Percentiles rank a stretch among this genome's conserved stretches.
Evolutionary conservation across 1,284 basidiomycete genomes (phyloP).

Genomic region (Ustilago trichophora): DNA sequence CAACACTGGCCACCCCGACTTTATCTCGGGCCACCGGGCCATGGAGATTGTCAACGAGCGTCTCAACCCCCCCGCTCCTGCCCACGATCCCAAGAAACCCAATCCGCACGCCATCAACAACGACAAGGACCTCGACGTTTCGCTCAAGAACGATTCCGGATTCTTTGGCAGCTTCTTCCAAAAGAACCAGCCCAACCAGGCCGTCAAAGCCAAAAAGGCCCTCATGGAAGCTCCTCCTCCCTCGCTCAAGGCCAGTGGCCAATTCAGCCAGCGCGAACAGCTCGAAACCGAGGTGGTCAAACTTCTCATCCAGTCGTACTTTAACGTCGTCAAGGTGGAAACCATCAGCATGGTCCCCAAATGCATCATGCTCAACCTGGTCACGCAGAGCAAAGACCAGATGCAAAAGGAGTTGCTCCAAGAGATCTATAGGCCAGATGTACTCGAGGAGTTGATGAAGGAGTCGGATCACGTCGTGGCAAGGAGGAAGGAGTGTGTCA

Average conservation of each 20-base stretch:
- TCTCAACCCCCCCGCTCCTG: constrained; percentile 72
- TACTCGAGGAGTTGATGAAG: constrained; percentile 64
- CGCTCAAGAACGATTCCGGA: constrained; percentile 79
- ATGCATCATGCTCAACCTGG: constrained; percentile 91
- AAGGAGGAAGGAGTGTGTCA: constrained; percentile 64
- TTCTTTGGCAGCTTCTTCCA: constrained; percentile 98
- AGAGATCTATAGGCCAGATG: constrained; percentile 63
- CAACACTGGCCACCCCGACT: constrained; percentile 94
- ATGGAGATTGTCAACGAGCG: constrained; percentile 86
- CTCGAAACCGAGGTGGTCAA: constrained; percentile 99
- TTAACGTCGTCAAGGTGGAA: constrained; percentile 83
- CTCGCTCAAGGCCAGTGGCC: constrained; percentile 88
- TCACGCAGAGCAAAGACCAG: constrained; percentile 90
- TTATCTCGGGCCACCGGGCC: constrained; percentile 93
- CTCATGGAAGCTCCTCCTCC: constrained; percentile 89
- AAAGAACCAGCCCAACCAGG: constrained; percentile 71
- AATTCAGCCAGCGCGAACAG: constrained; percentile 90
- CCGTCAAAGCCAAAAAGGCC: constrained; percentile 72
- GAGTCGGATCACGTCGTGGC: constrained; percentile 65
- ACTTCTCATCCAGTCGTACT: constrained; percentile 69
- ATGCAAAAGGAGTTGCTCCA: constrained; percentile 83
- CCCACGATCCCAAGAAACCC: constrained; percentile 49
- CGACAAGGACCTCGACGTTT: constrained; percentile 90
- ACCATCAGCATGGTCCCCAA: constrained; percentile 99
- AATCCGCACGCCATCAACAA: constrained; percentile 78